These are phyloP conservation scores for Aureobasidium sp. DNA, from an alignment of 2,329 filamentous ascomycete genomes.

Conservation along the genomic window DNA sequence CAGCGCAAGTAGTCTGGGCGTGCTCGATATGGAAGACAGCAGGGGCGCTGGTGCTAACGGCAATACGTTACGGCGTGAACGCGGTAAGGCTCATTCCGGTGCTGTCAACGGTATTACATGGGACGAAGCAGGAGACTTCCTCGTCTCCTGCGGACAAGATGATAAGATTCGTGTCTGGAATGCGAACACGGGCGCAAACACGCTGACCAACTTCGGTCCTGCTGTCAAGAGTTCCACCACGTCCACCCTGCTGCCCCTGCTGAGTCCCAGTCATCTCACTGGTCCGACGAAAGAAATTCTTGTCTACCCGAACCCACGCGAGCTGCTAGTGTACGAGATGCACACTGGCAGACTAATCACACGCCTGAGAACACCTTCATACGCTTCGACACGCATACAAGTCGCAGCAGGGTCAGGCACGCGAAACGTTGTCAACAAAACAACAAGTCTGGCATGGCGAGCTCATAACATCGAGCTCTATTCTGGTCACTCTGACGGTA, in stretches of 20 bases:
- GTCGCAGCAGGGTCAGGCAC: constrained; percentile 19
- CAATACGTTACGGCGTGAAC: constrained; percentile 34
- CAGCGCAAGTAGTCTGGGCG: constrained; percentile 65
- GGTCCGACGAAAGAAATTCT: constrained; percentile 56
- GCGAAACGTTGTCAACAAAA: constrained; percentile 43
- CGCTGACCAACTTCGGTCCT: constrained; percentile 79
- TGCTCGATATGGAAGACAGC: constrained; percentile 78
- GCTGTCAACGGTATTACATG: constrained; percentile 79
- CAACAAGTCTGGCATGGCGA: constrained; percentile 71
- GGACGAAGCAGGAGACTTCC: constrained; percentile 69
- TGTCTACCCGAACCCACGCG: constrained; percentile 67
- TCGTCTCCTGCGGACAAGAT: constrained; percentile 79
- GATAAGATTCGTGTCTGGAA: constrained; percentile 83
- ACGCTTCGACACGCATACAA: constrained; percentile 14
- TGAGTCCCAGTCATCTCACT: constrained; percentile 55
- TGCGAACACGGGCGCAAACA: constrained; percentile 71
- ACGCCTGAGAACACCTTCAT: constrained; percentile 52
- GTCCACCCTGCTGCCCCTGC: constrained; percentile 34
- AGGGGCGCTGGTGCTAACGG: constrained; percentile 33
- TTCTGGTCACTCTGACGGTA: constrained; percentile 76
- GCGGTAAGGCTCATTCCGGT: constrained; percentile 61
- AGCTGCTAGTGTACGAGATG: constrained; percentile 74
- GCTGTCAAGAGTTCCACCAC: constrained; percentile 61
- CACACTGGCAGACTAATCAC: constrained; percentile 68
- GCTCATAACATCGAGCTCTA: constrained; percentile 66